phyloP scores from a whole-genome alignment of 441 rosid genomes.

The Geranium incanum region DNA sequence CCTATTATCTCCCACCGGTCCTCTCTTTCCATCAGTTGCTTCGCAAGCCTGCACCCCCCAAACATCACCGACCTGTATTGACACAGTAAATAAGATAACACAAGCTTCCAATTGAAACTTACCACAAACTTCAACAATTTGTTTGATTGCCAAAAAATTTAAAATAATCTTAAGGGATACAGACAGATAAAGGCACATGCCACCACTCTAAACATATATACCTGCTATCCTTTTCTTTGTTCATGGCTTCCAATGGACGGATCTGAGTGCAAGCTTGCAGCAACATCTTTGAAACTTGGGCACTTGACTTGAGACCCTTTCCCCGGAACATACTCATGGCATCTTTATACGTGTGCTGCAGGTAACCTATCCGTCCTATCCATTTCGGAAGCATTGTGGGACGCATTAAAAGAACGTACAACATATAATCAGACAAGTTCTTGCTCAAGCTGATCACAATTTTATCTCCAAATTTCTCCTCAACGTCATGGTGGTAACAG shows the following conservation, averaged over 20 bases:
- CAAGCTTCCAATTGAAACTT: too few relatives aligned
- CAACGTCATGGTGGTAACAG: conserved; percentile 7
- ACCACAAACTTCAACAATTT: too few relatives aligned
- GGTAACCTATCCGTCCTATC: conserved; percentile 18
- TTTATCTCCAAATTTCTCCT: neutral
- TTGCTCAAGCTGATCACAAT: neutral
- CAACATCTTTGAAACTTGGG: neutral
- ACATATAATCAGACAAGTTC: conserved; percentile 20
- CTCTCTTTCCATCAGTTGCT: neutral
- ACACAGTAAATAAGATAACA: too few relatives aligned
- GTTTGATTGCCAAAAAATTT: too few relatives aligned
- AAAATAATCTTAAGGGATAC: too few relatives aligned
- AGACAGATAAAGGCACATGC: too few relatives aligned
- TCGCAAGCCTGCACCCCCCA: conserved; percentile 14
- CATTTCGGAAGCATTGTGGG: conserved; percentile 22
- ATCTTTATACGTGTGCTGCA: conserved; percentile 14
- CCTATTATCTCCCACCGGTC: conserved; percentile 18
- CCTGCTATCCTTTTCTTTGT: neutral
- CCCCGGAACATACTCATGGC: neutral
- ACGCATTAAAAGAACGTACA: conserved; percentile 12
- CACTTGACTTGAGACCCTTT: too few relatives aligned
- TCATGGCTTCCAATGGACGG: neutral
- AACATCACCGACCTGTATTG: conserved; percentile 16
- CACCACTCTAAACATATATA: too few relatives aligned
- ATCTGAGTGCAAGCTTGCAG: neutral